phyloP scores from a whole-genome alignment of 2,329 filamentous ascomycete genomes.

The Sclerotinia sclerotiorum region DNA sequence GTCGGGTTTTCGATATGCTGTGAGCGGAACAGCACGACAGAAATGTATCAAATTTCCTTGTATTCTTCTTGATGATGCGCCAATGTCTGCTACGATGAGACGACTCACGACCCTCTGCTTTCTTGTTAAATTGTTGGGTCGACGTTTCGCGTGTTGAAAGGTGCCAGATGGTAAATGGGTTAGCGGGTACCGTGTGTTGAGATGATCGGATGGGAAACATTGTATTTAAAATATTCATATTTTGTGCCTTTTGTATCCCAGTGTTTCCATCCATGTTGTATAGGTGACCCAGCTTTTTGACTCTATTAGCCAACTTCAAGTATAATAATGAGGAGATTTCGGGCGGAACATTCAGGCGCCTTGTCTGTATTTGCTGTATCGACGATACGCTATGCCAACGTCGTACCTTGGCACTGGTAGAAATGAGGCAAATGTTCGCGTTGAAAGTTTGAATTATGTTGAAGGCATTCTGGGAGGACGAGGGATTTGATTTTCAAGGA shows the following conservation, averaged over 20 bases:
- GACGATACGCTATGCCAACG: not conserved
- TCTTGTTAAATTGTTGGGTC: conserved; percentile 4
- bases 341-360: not conserved
- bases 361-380: too few species aligned
- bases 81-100: conserved; percentile 32
- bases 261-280: not conserved
- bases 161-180: conserved; percentile 16
- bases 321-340: not conserved
- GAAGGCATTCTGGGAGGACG: not conserved
- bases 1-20: conserved; percentile 13
- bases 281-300: not conserved
- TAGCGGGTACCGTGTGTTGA: conserved; percentile 5
- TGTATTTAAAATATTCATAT: conserved; percentile 24
- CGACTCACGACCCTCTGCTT: conserved; percentile 30
- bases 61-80: conserved; percentile 25
- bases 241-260: not conserved
- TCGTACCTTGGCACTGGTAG: not conserved
- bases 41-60: conserved; percentile 23
- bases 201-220: conserved; percentile 12
- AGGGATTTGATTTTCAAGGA: not conserved
- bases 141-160: conserved; percentile 1
- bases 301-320: not conserved
- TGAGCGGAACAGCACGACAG: conserved; percentile 13
- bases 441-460: not conserved
- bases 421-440: not conserved